phyloP scores from a whole-genome alignment of 352 stramenopile genomes.

The Phytophthora capsici region DNA sequence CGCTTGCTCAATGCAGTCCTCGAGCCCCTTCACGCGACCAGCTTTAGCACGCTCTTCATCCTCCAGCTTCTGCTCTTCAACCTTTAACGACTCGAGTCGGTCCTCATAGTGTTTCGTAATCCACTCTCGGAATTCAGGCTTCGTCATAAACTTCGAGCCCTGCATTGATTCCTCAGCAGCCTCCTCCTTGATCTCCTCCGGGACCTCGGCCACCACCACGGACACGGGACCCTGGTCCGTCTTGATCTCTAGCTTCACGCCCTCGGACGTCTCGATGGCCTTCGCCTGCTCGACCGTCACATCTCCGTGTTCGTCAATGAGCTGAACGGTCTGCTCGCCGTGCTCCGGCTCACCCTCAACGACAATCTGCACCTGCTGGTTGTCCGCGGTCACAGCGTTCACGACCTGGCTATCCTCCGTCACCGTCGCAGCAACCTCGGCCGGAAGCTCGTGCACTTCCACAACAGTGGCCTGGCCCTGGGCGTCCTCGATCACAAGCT shows the following conservation, averaged over 20 bases:
- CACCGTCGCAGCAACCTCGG: neutral
- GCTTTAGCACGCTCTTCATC: constrained; percentile 28
- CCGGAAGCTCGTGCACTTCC: neutral
- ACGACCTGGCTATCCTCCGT: neutral
- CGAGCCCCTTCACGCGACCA: constrained; percentile 31
- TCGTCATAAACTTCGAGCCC: constrained; percentile 41
- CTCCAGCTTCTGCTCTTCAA: constrained; percentile 22
- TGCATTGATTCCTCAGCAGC: neutral
- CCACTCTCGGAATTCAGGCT: constrained; percentile 46
- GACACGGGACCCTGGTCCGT: too few species aligned
- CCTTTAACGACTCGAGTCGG: constrained; percentile 21
- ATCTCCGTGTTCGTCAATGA: neutral
- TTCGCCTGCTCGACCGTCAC: neutral
- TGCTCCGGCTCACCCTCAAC: neutral
- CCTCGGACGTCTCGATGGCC: neutral
- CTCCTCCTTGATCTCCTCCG: neutral
- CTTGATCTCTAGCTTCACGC: neutral
- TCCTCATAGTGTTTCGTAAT: constrained; percentile 37
- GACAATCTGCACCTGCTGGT: neutral
- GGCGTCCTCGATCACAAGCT: neutral
- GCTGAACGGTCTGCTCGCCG: neutral
- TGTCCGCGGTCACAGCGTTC: neutral
- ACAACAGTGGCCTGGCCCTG: neutral
- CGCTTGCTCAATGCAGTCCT: constrained; percentile 55
- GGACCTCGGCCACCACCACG: constrained; percentile 7